Percentiles rank a stretch among this genome's conserved stretches.
phyloP scores from a whole-genome alignment of 1,284 basidiomycete species.

The Naganishia sp. region DNA sequence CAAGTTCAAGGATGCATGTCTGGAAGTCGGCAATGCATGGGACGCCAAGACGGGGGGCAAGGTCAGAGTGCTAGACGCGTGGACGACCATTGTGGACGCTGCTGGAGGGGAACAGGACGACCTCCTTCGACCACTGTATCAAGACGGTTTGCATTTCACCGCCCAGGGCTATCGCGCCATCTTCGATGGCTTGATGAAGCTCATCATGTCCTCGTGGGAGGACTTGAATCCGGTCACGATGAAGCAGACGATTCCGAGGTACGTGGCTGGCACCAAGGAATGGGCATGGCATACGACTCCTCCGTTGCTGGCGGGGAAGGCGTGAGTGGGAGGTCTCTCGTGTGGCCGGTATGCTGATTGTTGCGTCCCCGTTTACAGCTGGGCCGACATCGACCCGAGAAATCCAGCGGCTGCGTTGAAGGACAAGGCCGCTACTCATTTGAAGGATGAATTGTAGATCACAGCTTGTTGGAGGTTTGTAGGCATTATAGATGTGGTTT shows the following conservation, averaged over 20 bases:
- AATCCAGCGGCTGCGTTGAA: conserved; percentile 35
- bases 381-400: conserved; percentile 37
- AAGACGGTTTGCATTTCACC: conserved; percentile 77
- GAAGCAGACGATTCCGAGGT: conserved; percentile 46
- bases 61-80: conserved; percentile 69
- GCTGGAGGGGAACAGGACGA: conserved; percentile 60
- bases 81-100: conserved; percentile 66
- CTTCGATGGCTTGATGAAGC: conserved; percentile 63
- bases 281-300: conserved; percentile 11
- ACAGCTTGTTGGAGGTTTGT: neutral
- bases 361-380: conserved; percentile 30
- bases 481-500: no score
- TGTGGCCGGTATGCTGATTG: neutral
- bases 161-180: conserved; percentile 70
- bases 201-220: conserved; percentile 59
- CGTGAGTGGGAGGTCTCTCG: conserved; percentile 14
- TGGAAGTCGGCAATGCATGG: conserved; percentile 60
- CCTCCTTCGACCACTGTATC: conserved; percentile 53
- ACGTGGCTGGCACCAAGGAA: conserved; percentile 29
- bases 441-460: conserved; percentile 35
- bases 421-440: conserved; percentile 33
- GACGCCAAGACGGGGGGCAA: conserved; percentile 21
- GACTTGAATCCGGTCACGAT: conserved; percentile 61
- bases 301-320: conserved; percentile 17
- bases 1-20: conserved; percentile 69